Base-by-base conservation (phyloP, 306 rosid genomes). In the Cucumis cinereus region DNA sequence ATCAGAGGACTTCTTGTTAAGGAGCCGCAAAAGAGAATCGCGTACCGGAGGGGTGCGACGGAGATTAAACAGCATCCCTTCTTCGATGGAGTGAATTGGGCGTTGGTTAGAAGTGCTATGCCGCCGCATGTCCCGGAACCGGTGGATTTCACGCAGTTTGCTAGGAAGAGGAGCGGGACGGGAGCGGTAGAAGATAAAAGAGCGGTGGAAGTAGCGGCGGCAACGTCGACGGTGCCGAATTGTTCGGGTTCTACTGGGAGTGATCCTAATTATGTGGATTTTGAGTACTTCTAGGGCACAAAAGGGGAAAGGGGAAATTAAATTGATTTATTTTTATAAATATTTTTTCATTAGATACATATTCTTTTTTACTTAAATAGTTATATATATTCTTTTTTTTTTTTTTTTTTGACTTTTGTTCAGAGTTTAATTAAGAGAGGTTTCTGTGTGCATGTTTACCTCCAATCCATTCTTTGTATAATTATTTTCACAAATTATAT, bases 221-320 rank as follows among this genome's bases (percentile, higher is more conserved):
- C 54, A 76, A 76, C 55, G 35, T 30, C 35, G 4, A 33, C 67
- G 54, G 35, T 30, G 13, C 63, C 24, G 20, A 74, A 70, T 67
- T 76, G 71, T 78, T 79, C 71, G 71, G 10, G 10, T 20, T 66
- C 73, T 11, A 12, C 52, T 40, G 73, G 53, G 6, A 20, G 52
- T 15, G 73, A 66, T 40, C 19, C 73, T 5, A 64, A 64, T 64
- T 64, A 83, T 30, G 30, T 79, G 62, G 86, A 88, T 62, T 88
- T 88, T 80, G 91, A 88, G 77, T 88, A 88, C 66, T 88, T 88
- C 77, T 88, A 83, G 88, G 71, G 69, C 69, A 30, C 66, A 36
- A 35, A 19, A 49, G 54, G 8, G 49, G 7, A 19, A 10, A 36
- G 1, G 10, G 3, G 1, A 16, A 33, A 3, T 62, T 33, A 45